phyloP scores from a whole-genome alignment of 1,284 basidiomycete species.

The Ganoderma multipileum region DNA sequence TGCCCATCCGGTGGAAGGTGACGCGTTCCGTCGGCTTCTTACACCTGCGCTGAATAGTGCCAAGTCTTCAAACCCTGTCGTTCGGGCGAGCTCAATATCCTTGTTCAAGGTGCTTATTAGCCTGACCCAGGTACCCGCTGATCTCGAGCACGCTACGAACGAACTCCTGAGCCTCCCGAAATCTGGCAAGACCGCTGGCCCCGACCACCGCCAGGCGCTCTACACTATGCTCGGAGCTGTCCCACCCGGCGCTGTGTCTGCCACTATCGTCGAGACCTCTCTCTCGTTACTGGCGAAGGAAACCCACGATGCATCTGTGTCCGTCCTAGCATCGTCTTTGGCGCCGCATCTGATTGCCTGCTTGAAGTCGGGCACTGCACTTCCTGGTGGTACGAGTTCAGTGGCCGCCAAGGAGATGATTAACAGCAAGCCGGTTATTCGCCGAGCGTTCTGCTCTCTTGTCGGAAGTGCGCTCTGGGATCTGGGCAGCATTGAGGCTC shows the following conservation, averaged over 20 bases:
- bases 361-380: slow-evolving; percentile 48
- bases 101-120: slow-evolving; percentile 68
- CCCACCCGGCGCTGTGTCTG: slow-evolving; percentile 57
- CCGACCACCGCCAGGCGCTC: slow-evolving; percentile 85
- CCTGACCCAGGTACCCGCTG: slow-evolving; percentile 41
- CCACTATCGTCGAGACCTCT: slow-evolving; percentile 58
- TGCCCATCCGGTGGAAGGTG: slow-evolving; percentile 56
- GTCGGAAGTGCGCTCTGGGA: slow-evolving; percentile 46
- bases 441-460: slow-evolving; percentile 45
- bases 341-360: slow-evolving; percentile 64
- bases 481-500: slow-evolving; percentile 42
- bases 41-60: slow-evolving; percentile 71
- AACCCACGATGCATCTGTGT: slow-evolving; percentile 69
- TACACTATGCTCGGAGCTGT: slow-evolving; percentile 78
- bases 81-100: slow-evolving; percentile 63
- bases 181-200: slow-evolving; percentile 83
- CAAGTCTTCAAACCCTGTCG: slow-evolving; percentile 78
- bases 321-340: slow-evolving; percentile 62
- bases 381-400: slow-evolving; percentile 53
- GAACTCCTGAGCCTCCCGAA: slow-evolving; percentile 81
- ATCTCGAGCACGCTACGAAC: slow-evolving; percentile 54
- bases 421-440: slow-evolving; percentile 48
- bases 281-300: slow-evolving; percentile 80
- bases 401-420: slow-evolving; percentile 76
- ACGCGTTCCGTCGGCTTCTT: slow-evolving; percentile 69